Conservation (phyloP, 352 stramenopile species). For the Phytophthora capsici region DNA sequence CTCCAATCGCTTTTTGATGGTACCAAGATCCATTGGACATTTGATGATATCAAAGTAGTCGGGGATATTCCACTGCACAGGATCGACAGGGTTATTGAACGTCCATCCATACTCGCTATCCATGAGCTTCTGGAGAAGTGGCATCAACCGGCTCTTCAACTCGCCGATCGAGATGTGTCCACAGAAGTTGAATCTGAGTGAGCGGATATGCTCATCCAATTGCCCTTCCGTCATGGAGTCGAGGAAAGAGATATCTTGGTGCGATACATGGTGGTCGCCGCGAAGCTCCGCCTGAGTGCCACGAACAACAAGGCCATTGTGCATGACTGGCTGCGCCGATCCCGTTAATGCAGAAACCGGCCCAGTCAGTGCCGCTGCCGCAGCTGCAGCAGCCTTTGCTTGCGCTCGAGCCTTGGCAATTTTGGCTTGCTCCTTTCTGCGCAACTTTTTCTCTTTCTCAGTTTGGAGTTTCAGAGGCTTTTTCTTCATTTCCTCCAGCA, state of each 20-base stretch:
- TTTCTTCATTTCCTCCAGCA: conserved; percentile 65
- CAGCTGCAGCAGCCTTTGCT: conserved; percentile 66
- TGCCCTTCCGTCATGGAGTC: conserved; percentile 88
- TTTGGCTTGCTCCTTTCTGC: conserved; percentile 83
- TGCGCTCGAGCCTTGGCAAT: conserved; percentile 78
- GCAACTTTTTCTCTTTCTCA: conserved; percentile 89
- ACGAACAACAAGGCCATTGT: conserved; percentile 78
- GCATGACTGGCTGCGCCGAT: conserved; percentile 30
- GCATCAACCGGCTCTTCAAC: conserved; percentile 86
- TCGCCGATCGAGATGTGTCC: conserved; percentile 84
- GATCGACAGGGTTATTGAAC: conserved; percentile 96
- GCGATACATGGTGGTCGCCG: conserved; percentile 61
- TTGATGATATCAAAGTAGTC: conserved; percentile 95
- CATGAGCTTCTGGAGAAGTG: conserved; percentile 87
- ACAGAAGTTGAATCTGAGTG: conserved; percentile 90
- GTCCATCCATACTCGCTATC: conserved; percentile 90
- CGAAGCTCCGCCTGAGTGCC: conserved; percentile 68
- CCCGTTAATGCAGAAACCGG: conserved; percentile 15
- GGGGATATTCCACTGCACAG: conserved; percentile 92
- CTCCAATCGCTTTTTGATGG: conserved; percentile 97
- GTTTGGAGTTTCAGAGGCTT: conserved; percentile 80
- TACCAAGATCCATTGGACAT: conserved; percentile 98
- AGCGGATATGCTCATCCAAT: conserved; percentile 90
- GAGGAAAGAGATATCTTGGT: conserved; percentile 89
- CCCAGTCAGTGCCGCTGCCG: conserved; percentile 25